These are phyloP conservation scores for Neocucurbitaria cava DNA, from an alignment of 2,329 filamentous ascomycete genomes.

Conservation along the genomic window DNA sequence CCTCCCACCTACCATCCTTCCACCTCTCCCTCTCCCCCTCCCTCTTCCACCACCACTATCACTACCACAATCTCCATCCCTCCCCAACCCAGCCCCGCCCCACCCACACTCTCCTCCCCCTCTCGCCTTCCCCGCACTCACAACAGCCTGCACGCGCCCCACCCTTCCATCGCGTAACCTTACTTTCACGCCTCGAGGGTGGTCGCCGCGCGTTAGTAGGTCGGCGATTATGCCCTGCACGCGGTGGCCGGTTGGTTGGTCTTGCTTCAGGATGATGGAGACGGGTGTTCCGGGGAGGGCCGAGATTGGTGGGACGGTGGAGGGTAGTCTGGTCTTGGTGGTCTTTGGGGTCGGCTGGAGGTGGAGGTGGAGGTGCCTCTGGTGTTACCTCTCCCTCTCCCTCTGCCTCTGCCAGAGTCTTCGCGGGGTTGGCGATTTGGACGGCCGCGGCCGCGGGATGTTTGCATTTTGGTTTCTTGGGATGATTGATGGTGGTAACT, in stretches of 20 bases:
- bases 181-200: constrained; percentile 81
- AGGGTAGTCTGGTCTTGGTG: constrained; percentile 7
- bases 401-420: not conserved
- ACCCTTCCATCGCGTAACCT: constrained; percentile 74
- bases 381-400: constrained; percentile 7
- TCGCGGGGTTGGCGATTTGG: constrained; percentile 37
- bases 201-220: constrained; percentile 74
- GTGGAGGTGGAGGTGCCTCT: constrained; percentile 4
- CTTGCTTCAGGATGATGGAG: constrained; percentile 76
- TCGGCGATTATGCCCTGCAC: constrained; percentile 72
- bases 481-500: too few species aligned
- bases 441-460: constrained; percentile 25
- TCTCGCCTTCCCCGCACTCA: constrained; percentile 27
- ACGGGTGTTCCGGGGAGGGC: constrained; percentile 67
- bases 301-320: constrained; percentile 29
- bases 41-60: constrained; percentile 6
- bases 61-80: constrained; percentile 30
- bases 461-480: constrained; percentile 1
- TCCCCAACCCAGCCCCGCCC: constrained; percentile 28
- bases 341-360: constrained; percentile 1
- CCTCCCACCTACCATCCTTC: constrained; percentile 18
- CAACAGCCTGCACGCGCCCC: constrained; percentile 74
- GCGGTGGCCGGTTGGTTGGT: constrained; percentile 76
- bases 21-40: constrained; percentile 3
- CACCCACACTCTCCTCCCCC: constrained; percentile 36